phyloP scores from a whole-genome alignment of 306 rosid genomes.

The Lotus japonicus region DNA sequence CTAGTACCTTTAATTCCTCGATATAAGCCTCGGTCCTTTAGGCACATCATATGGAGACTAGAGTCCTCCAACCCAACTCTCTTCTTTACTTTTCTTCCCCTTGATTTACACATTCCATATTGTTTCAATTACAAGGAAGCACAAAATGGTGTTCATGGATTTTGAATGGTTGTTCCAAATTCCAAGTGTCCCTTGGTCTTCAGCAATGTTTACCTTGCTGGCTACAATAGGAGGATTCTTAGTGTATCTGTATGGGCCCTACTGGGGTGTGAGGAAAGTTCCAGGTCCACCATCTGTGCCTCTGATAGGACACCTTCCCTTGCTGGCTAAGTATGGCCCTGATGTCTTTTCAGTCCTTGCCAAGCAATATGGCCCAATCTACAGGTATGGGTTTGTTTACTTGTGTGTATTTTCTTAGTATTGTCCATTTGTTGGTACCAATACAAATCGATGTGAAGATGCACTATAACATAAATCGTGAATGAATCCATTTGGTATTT shows the following conservation, averaged over 20 bases:
- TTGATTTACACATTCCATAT: neutral
- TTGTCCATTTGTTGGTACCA: no score
- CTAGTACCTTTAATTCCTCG: constrained; percentile 12
- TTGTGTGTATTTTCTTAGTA: no score
- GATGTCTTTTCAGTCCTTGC: constrained; percentile 86
- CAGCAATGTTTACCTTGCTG: constrained; percentile 36
- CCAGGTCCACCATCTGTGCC: constrained; percentile 89
- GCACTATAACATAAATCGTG: no score
- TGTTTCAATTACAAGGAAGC: neutral
- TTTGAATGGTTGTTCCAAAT: constrained; percentile 18
- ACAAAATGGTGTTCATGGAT: constrained; percentile 21
- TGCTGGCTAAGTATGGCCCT: constrained; percentile 79
- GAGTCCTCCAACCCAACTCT: neutral
- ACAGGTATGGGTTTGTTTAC: constrained; percentile 47
- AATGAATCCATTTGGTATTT: no score
- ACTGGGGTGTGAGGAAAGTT: constrained; percentile 75
- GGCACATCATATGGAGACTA: neutral
- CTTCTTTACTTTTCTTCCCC: neutral
- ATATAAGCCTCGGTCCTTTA: neutral
- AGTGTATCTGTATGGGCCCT: constrained; percentile 59
- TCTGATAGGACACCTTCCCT: constrained; percentile 82
- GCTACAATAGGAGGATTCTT: constrained; percentile 39
- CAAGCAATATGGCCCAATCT: constrained; percentile 82
- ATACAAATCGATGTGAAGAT: no score
- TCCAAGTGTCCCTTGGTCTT: constrained; percentile 7